phyloP scores from a whole-genome alignment of 768 basidiomycete genomes.

The Russula griseocarnosa region DNA sequence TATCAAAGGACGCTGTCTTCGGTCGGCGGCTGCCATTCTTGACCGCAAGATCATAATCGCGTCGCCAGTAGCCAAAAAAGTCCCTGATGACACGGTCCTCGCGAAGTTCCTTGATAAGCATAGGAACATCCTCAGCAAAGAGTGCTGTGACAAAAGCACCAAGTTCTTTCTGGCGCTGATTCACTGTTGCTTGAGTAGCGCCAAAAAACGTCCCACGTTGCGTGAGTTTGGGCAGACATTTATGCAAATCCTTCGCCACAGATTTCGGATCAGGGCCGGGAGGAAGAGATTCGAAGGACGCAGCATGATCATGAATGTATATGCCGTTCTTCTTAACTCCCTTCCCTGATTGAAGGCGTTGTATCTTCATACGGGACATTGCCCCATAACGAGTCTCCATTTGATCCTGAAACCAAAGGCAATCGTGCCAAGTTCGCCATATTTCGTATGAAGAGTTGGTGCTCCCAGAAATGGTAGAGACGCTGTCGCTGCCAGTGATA shows the following conservation, averaged over 20 bases:
- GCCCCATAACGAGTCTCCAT: slow-evolving; percentile 63
- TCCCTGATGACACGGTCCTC: slow-evolving; percentile 55
- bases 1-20: slow-evolving; percentile 26
- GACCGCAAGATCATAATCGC: slow-evolving; percentile 59
- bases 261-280: slow-evolving; percentile 77
- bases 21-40: slow-evolving; percentile 35
- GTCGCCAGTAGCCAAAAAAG: slow-evolving; percentile 76
- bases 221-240: slow-evolving; percentile 59
- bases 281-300: slow-evolving; percentile 82
- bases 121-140: slow-evolving; percentile 58
- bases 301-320: slow-evolving; percentile 66
- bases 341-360: slow-evolving; percentile 64
- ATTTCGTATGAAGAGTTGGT: slow-evolving; percentile 58
- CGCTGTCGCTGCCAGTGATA: slow-evolving; percentile 15
- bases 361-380: slow-evolving; percentile 62
- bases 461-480: slow-evolving; percentile 29
- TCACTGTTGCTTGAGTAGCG: slow-evolving; percentile 59
- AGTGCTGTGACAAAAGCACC: slow-evolving; percentile 54
- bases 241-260: slow-evolving; percentile 65
- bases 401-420: slow-evolving; percentile 66
- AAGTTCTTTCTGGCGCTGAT: slow-evolving; percentile 61
- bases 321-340: slow-evolving; percentile 70
- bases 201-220: slow-evolving; percentile 73
- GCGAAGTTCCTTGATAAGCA: slow-evolving; percentile 62
- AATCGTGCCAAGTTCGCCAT: slow-evolving; percentile 82